Evolutionary conservation across 2,329 filamentous ascomycete genomes (phyloP).

Genomic region (Beauveria medogensis): DNA sequence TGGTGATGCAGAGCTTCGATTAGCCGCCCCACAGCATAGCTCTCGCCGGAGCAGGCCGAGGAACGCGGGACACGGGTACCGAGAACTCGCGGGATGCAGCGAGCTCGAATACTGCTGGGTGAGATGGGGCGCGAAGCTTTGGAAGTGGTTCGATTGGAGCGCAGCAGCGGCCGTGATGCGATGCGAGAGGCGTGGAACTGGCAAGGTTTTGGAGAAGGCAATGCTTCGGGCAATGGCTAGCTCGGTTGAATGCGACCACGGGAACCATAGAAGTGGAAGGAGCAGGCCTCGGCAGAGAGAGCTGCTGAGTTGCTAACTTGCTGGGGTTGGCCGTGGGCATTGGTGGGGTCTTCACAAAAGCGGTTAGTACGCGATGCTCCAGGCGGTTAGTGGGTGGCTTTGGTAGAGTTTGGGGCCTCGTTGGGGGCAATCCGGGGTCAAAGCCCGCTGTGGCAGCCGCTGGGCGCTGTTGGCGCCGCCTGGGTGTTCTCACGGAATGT

Average conservation of each 20-base stretch:
- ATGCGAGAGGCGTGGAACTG: not conserved
- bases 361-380: not conserved
- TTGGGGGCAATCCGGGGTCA: not conserved
- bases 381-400: not conserved
- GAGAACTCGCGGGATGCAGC: not conserved
- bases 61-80: not conserved
- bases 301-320: not conserved
- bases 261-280: not conserved
- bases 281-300: conserved; percentile 6
- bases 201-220: not conserved
- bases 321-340: not conserved
- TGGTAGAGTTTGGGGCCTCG: not conserved
- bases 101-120: not conserved
- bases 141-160: not conserved
- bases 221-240: not conserved
- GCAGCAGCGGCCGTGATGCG: not conserved
- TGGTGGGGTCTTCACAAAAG: not conserved
- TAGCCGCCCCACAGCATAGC: conserved; percentile 11
- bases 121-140: not conserved
- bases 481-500: not conserved
- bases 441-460: not conserved
- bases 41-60: conserved; percentile 9
- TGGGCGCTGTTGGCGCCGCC: not conserved
- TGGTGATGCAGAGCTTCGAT: conserved; percentile 8
- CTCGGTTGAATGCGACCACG: conserved; percentile 9